Percentiles rank a stretch among this genome's conserved stretches.
phyloP scores from a whole-genome alignment of 176 grass and related monocot genomes.

The Cenchrus fungigraminus region DNA sequence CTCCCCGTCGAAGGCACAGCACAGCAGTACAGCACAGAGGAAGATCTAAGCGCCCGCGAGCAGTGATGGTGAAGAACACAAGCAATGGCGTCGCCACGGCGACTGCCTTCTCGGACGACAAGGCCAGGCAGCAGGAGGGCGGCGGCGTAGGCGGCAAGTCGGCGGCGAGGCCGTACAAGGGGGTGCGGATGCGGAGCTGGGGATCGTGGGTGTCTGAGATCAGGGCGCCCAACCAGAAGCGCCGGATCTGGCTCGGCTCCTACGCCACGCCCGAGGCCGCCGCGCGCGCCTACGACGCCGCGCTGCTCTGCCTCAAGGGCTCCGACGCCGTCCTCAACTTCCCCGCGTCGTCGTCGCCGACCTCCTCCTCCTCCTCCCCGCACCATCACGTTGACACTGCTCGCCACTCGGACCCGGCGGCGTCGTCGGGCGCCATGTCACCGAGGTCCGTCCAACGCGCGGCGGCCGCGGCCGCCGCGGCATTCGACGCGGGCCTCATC shows the following conservation, averaged over 20 bases:
- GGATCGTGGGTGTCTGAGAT: constrained; percentile 98
- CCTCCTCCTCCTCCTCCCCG: constrained; percentile 27
- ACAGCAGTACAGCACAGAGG: neutral
- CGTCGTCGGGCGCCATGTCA: constrained; percentile 45
- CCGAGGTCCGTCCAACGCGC: constrained; percentile 82
- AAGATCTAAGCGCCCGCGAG: neutral
- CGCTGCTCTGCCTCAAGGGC: constrained; percentile 88
- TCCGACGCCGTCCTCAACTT: constrained; percentile 85
- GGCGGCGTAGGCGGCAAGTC: neutral
- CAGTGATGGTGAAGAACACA: constrained; percentile 49
- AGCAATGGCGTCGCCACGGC: constrained; percentile 11
- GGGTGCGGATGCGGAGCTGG: constrained; percentile 93
- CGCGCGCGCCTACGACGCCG: constrained; percentile 90
- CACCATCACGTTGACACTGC: neutral
- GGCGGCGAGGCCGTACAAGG: constrained; percentile 70
- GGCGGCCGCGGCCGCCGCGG: constrained; percentile 65
- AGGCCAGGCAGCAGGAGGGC: neutral
- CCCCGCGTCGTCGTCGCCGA: constrained; percentile 32
- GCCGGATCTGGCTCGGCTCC: constrained; percentile 92
- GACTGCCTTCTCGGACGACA: neutral
- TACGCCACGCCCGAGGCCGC: constrained; percentile 88
- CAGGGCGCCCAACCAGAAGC: constrained; percentile 89
- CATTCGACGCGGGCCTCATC: constrained; percentile 1
- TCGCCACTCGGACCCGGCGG: neutral
- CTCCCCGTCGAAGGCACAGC: neutral